phyloP scores from a whole-genome alignment of 306 rosid species.

The Pachyrhizus erosus region DNA sequence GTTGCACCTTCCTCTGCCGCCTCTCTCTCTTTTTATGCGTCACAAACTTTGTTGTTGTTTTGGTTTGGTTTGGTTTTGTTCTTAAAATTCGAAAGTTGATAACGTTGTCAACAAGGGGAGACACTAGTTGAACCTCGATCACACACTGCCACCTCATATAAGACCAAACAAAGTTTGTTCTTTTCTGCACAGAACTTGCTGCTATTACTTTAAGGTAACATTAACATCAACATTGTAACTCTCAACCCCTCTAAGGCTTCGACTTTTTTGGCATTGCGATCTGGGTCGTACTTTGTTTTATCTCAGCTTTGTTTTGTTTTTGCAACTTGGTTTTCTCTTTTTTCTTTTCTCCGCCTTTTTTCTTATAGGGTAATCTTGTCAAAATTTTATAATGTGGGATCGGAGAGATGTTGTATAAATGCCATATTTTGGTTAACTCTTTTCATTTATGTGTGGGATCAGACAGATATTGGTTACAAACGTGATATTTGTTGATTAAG shows the following conservation, averaged over 20 bases:
- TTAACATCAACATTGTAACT: constrained; percentile 30
- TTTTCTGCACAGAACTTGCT: constrained; percentile 30
- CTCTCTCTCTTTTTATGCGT: constrained; percentile 33
- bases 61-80: background rate
- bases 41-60: constrained; percentile 39
- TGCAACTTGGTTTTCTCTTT: background rate
- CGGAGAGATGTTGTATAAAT: constrained; percentile 16
- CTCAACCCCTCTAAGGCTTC: constrained; percentile 30
- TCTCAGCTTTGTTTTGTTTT: constrained; percentile 18
- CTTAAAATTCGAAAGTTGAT: background rate
- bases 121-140: constrained; percentile 12
- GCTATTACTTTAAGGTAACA: constrained; percentile 45
- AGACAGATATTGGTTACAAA: constrained; percentile 3
- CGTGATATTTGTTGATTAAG: constrained; percentile 15
- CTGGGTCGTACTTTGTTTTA: constrained; percentile 45
- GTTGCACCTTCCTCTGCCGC: constrained; percentile 54
- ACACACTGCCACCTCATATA: constrained; percentile 14
- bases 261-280: constrained; percentile 21
- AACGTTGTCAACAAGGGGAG: constrained; percentile 31
- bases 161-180: constrained; percentile 31
- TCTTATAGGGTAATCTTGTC: background rate
- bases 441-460: background rate
- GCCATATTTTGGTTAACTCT: constrained; percentile 26
- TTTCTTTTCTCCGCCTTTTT: background rate
- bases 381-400: constrained; percentile 2